phyloP scores from a whole-genome alignment of 2,329 filamentous ascomycete species.

The Dactylellina drechsleri region DNA sequence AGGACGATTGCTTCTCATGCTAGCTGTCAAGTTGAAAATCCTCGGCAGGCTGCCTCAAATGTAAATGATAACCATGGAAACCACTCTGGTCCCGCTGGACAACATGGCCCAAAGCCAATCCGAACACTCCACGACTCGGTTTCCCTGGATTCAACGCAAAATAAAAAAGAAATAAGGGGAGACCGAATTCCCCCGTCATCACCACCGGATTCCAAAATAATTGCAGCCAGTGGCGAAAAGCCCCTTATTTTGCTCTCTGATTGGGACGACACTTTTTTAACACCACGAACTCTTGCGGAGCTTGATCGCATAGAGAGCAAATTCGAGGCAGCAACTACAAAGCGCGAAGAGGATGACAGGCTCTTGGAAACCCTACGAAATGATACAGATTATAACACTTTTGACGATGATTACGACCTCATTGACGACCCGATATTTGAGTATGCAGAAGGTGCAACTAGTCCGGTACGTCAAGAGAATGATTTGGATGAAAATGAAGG shows the following conservation, averaged over 20 bases:
- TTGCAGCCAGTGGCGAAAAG: background rate
- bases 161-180: background rate
- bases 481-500: constrained; percentile 8
- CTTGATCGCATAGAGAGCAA: constrained; percentile 22
- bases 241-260: constrained; percentile 14
- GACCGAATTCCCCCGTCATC: constrained; percentile 25
- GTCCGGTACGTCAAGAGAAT: constrained; percentile 26
- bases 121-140: background rate
- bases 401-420: constrained; percentile 52
- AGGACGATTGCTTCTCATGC: too few species aligned
- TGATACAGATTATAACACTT: constrained; percentile 50
- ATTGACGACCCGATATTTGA: constrained; percentile 39
- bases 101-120: too few species aligned
- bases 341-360: constrained; percentile 42
- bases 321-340: constrained; percentile 13
- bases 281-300: constrained; percentile 18
- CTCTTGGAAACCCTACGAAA: constrained; percentile 27
- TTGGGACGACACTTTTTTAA: constrained; percentile 31
- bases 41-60: background rate
- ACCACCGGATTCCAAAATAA: background rate
- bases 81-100: too few species aligned
- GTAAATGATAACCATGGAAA: background rate
- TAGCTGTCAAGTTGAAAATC: too few species aligned
- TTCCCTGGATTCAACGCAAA: background rate
- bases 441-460: constrained; percentile 37